Base-by-base conservation (phyloP, 2,329 filamentous ascomycete genomes). In the Pezicula radicicola region DNA sequence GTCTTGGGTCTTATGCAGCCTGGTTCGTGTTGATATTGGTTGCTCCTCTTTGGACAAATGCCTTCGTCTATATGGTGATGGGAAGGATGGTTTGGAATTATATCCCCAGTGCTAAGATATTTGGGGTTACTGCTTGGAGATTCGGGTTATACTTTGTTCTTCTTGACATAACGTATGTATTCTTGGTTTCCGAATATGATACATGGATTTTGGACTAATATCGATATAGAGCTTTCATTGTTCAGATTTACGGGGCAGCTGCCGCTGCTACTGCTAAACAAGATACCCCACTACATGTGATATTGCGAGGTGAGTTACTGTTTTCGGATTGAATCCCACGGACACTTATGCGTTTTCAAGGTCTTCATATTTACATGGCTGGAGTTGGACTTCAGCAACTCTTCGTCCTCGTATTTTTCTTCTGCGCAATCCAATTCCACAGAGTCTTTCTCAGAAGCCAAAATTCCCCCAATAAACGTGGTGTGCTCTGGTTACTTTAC, bases 301-400 rank as follows among this genome's bases (percentile, higher is more conserved):
- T 56, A 39, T 21, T 55, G 19, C 5, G 47, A 41, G 48, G 48
- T 56, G 28, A 55, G 21, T 21, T 5, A 3, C 21, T 21, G 21
- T 5, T 21, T 21, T 21, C 21, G 5, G 21, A 21, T 21, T 21
- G 21, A 21, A 21, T 5, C 5, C 21, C 21, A 21, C 5, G 21
- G 21, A 5, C 21, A 21, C 21, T 21, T 21, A 21, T 21, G 5
- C 21, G 21, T n/a, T 53, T 65, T 27, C 56, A 50, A 18, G 72
- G 66, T 0, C 62, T 73, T 0, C 63, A 72, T 46, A 65, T 73
- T 51, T 80, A 79, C 61, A 79, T 78, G 75, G 75, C 69, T 13
- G 76, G 77, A 1, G 75, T 80, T 15, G 75, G 71, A 0, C 57
- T 79, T 0, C 77, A 80, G 52, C 66, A 78, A 52, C 60, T 72